phyloP scores from a whole-genome alignment of 352 stramenopile species.

The Pythium rhizo-oryzae region DNA sequence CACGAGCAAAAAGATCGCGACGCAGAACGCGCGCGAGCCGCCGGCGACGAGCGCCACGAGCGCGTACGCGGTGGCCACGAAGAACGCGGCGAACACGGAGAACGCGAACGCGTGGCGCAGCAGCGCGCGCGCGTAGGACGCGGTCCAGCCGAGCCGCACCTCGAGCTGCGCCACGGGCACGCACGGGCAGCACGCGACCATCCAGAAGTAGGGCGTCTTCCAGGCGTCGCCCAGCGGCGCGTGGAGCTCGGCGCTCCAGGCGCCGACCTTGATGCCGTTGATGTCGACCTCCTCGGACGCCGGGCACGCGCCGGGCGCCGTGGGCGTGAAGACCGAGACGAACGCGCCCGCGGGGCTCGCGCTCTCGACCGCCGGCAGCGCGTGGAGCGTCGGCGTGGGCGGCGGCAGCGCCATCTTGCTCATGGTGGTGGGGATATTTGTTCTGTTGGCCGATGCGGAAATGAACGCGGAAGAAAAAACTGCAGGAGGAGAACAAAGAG shows the following conservation, averaged over 20 bases:
- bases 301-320: conserved; percentile 10
- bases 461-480: too few relatives aligned
- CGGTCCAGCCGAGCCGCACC: conserved; percentile 19
- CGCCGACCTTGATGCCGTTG: conserved; percentile 30
- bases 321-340: conserved; percentile 29
- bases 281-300: conserved; percentile 23
- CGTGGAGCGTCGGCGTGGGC: not conserved
- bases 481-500: too few relatives aligned
- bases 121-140: conserved; percentile 18
- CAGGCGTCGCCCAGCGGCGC: conserved; percentile 5
- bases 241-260: conserved; percentile 14
- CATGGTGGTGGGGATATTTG: not conserved
- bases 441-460: too few relatives aligned
- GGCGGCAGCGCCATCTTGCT: conserved; percentile 5
- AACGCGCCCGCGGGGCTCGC: conserved; percentile 25
- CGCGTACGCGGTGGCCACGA: conserved; percentile 15
- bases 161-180: conserved; percentile 27
- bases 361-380: conserved; percentile 11
- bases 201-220: conserved; percentile 24
- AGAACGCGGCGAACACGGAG: conserved; percentile 13
- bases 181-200: conserved; percentile 29
- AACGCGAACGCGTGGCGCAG: conserved; percentile 18
- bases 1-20: conserved; percentile 18
- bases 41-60: conserved; percentile 8
- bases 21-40: conserved; percentile 10